Conservation (phyloP, 1,284 basidiomycete genomes). For the Phylloporus sp. region DNA sequence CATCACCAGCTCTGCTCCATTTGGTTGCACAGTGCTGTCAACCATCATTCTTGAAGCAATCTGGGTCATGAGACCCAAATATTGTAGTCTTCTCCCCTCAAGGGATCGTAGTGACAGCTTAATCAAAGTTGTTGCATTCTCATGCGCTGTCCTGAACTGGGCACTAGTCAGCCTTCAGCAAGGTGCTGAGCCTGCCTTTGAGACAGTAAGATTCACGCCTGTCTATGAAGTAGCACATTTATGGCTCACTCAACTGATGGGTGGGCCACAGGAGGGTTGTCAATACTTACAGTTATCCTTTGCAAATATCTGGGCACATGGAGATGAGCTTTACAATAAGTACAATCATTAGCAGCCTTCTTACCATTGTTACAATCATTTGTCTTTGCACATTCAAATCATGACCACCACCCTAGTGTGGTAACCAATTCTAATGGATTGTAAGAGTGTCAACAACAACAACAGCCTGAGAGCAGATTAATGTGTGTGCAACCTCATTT, state of each 20-base stretch:
- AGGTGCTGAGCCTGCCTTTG: not conserved
- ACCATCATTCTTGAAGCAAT: not conserved
- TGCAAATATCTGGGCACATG: not conserved
- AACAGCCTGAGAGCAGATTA: constrained; percentile 38
- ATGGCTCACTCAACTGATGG: not conserved
- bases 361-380: too few species aligned
- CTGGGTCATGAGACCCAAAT: not conserved
- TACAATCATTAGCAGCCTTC: too few species aligned
- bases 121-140: not conserved
- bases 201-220: not conserved
- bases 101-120: not conserved
- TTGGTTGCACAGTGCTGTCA: not conserved
- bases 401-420: too few species aligned
- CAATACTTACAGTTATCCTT: not conserved
- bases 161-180: not conserved
- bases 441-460: too few species aligned
- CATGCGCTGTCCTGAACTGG: not conserved
- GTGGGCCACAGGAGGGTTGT: not conserved
- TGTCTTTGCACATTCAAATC: too few species aligned
- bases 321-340: not conserved
- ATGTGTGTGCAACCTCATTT: constrained; percentile 60
- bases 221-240: not conserved
- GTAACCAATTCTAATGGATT: too few species aligned
- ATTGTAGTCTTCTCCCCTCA: not conserved
- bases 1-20: not conserved